Percentiles rank a stretch among this genome's conserved stretches.
Evolutionary conservation across 768 basidiomycete genomes (phyloP).

Genomic region (Lactifluus subvellereus): DNA sequence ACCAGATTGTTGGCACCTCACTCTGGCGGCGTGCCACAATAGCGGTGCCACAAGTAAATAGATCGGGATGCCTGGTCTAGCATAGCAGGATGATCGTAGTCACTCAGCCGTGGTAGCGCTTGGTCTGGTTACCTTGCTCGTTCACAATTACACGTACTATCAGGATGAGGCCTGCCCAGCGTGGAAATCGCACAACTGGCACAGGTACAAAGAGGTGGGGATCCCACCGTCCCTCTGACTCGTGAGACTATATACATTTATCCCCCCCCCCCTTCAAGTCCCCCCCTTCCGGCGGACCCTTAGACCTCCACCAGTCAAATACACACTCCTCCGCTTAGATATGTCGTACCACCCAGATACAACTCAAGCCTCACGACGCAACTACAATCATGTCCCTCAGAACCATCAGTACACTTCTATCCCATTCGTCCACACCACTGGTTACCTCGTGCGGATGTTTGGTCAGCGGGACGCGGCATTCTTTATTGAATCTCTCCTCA

Average conservation of each 20-base stretch:
- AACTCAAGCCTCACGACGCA: not conserved
- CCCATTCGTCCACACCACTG: not conserved
- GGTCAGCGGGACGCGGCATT: slow-evolving; percentile 11
- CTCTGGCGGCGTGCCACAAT: slow-evolving; percentile 10
- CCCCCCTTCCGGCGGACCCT: not conserved
- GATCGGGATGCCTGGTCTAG: not conserved
- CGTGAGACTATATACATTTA: not conserved
- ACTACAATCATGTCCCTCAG: not conserved
- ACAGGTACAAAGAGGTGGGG: slow-evolving; percentile 14
- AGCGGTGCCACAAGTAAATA: slow-evolving; percentile 19
- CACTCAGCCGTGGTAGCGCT: slow-evolving; percentile 7
- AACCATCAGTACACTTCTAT: not conserved
- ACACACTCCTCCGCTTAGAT: not conserved
- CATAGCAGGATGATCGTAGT: slow-evolving; percentile 11
- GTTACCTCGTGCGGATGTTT: slow-evolving; percentile 16
- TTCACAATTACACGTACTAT: slow-evolving; percentile 23
- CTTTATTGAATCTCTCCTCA: slow-evolving; percentile 18
- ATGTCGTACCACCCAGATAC: slow-evolving; percentile 1
- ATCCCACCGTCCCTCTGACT: not conserved
- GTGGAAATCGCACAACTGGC: slow-evolving; percentile 3
- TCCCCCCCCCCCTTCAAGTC: not conserved
- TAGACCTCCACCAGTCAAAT: not conserved
- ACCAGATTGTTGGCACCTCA: not conserved
- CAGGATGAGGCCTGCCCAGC: slow-evolving; percentile 16
- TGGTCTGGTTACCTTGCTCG: not conserved